A percentile compares a stretch with the other conserved stretches of the same genome.
phyloP scores from a whole-genome alignment of 2,329 filamentous ascomycete species.

The Aureobasidium sp. region DNA sequence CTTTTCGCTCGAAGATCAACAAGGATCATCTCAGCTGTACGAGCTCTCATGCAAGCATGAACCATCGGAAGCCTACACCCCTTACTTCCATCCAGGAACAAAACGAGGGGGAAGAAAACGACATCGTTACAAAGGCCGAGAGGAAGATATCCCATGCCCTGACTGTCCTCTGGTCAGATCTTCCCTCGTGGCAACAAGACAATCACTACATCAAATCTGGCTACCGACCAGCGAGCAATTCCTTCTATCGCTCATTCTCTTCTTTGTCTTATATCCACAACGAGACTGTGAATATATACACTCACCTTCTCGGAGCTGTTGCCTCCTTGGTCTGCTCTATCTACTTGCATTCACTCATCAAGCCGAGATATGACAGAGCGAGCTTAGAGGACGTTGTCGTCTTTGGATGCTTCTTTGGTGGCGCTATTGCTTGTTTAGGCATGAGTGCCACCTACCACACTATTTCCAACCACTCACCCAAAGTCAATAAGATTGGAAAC shows the following conservation, averaged over 20 bases:
- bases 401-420: slow-evolving; percentile 72
- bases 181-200: slow-evolving; percentile 47
- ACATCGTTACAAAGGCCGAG: slow-evolving; percentile 19
- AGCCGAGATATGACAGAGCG: slow-evolving; percentile 60
- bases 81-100: background rate
- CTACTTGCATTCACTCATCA: slow-evolving; percentile 52
- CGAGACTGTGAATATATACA: slow-evolving; percentile 65
- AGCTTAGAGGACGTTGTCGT: slow-evolving; percentile 58
- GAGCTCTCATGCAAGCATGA: background rate
- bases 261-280: slow-evolving; percentile 60
- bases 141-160: slow-evolving; percentile 34
- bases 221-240: slow-evolving; percentile 58
- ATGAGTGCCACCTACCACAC: slow-evolving; percentile 68
- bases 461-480: slow-evolving; percentile 74
- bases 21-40: background rate
- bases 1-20: background rate
- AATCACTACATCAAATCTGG: slow-evolving; percentile 63
- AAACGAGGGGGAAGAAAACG: background rate
- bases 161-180: slow-evolving; percentile 41
- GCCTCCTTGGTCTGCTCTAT: slow-evolving; percentile 47
- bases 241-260: slow-evolving; percentile 51
- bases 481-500: slow-evolving; percentile 76
- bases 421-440: slow-evolving; percentile 43
- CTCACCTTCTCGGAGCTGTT: slow-evolving; percentile 62
- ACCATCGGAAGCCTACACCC: background rate